Percentiles rank a stretch among this genome's conserved stretches.
Evolutionary conservation across 495 filamentous ascomycete species (phyloP).

Genomic region (Aspergillus nidulans): DNA sequence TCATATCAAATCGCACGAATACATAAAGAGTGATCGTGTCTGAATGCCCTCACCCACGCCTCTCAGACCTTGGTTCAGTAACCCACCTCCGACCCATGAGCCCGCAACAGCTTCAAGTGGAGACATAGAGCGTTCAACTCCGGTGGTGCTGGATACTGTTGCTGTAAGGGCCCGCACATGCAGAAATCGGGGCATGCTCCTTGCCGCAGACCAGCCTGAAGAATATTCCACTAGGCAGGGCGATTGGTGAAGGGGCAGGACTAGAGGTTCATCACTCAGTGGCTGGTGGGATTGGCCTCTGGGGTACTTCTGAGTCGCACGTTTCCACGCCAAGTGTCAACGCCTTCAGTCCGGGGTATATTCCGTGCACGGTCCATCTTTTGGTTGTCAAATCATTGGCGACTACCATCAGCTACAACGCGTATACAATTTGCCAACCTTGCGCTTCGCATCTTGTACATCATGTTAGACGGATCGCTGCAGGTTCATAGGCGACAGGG

Average conservation of each 20-base stretch:
- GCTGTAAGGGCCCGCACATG: constrained; percentile 10
- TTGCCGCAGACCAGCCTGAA: constrained; percentile 10
- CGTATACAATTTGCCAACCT: background rate
- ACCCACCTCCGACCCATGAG: background rate
- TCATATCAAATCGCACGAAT: background rate
- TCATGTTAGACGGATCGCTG: constrained; percentile 15
- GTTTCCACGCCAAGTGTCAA: background rate
- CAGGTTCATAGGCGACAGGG: constrained; percentile 16
- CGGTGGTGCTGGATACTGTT: background rate
- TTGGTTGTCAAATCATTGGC: background rate
- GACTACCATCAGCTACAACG: background rate
- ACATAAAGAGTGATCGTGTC: background rate
- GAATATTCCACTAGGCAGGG: background rate
- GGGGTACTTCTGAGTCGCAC: constrained; percentile 7
- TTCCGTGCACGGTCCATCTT: background rate
- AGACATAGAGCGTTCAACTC: constrained; percentile 8
- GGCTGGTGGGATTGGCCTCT: background rate
- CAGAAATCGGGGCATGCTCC: constrained; percentile 9
- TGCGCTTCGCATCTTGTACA: background rate
- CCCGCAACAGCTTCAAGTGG: constrained; percentile 14
- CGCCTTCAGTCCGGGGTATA: constrained; percentile 9
- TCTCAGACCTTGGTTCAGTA: background rate
- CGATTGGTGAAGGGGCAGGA: background rate
- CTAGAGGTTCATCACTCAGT: background rate
- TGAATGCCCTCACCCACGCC: background rate